phyloP scores from a whole-genome alignment of 345 rosid genomes.

The Aegle marmelos region DNA sequence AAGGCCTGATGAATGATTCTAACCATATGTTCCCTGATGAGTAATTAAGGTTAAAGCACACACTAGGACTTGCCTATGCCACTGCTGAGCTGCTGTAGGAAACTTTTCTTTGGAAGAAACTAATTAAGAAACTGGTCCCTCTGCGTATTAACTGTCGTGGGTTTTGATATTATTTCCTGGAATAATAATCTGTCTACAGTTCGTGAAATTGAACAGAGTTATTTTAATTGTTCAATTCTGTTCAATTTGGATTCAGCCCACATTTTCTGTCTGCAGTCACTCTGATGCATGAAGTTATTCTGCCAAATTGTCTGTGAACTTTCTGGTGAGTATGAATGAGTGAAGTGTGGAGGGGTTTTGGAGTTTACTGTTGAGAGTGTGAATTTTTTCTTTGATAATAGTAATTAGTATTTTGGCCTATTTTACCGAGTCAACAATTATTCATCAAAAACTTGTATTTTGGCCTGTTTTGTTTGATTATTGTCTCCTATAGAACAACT shows the following conservation, averaged over 20 bases:
- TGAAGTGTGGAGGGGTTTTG: background rate
- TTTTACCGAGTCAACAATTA: background rate
- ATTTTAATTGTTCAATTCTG: too few species aligned
- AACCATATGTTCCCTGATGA: background rate
- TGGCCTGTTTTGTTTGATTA: background rate
- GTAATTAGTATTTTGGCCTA: background rate
- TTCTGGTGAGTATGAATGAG: background rate
- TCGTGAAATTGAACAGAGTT: background rate
- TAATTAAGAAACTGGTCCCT: background rate
- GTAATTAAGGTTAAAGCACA: background rate
- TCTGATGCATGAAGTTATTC: background rate
- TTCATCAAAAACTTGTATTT: background rate
- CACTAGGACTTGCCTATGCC: background rate
- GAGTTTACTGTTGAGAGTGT: background rate
- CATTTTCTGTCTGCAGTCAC: background rate
- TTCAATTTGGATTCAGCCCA: background rate
- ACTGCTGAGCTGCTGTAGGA: background rate
- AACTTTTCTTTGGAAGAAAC: background rate
- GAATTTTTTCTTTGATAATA: background rate
- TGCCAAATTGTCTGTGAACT: background rate
- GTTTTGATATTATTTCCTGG: background rate
- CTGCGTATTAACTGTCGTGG: background rate
- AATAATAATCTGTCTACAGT: background rate
- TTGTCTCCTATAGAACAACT: background rate
- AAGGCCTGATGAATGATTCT: background rate